Evolutionary conservation across 441 rosid species (phyloP).

Genomic region (Pelargonium myrrhifolium): DNA sequence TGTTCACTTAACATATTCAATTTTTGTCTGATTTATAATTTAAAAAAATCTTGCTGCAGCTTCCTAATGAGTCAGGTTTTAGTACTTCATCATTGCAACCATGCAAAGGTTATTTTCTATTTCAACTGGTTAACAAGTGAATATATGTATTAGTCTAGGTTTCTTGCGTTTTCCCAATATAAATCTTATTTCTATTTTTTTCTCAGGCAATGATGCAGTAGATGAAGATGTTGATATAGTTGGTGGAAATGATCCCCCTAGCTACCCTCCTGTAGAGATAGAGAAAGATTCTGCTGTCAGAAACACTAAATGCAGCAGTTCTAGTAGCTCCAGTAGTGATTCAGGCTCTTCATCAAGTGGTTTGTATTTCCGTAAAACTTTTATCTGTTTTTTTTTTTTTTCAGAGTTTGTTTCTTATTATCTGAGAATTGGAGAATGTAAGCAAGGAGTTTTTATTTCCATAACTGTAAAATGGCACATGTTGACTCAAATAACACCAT

Average conservation of each 20-base stretch:
- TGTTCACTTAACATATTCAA: background rate
- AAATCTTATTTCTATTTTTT: constrained; percentile 11
- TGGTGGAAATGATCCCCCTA: constrained; percentile 61
- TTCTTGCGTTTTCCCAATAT: background rate
- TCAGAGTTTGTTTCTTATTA: background rate
- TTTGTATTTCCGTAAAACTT: constrained; percentile 34
- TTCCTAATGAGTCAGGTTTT: constrained; percentile 54
- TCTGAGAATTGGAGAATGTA: background rate
- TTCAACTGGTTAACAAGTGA: constrained; percentile 8
- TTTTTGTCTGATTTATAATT: constrained; percentile 17
- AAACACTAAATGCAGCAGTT: constrained; percentile 48
- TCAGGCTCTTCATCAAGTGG: constrained; percentile 76
- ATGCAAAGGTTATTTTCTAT: constrained; percentile 47
- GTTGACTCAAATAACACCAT: background rate
- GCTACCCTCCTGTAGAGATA: constrained; percentile 45
- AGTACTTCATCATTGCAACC: constrained; percentile 57
- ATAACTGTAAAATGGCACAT: background rate
- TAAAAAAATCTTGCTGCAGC: constrained; percentile 34
- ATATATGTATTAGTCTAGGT: constrained; percentile 7
- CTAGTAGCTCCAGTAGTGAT: constrained; percentile 68
- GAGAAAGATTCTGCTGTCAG: constrained; percentile 52
- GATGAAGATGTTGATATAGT: constrained; percentile 76
- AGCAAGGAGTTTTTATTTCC: background rate
- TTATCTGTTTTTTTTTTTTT: background rate
- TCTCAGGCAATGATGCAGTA: constrained; percentile 46